phyloP scores from a whole-genome alignment of 108 stramenopile genomes.

The Licmophora abbreviata region DNA sequence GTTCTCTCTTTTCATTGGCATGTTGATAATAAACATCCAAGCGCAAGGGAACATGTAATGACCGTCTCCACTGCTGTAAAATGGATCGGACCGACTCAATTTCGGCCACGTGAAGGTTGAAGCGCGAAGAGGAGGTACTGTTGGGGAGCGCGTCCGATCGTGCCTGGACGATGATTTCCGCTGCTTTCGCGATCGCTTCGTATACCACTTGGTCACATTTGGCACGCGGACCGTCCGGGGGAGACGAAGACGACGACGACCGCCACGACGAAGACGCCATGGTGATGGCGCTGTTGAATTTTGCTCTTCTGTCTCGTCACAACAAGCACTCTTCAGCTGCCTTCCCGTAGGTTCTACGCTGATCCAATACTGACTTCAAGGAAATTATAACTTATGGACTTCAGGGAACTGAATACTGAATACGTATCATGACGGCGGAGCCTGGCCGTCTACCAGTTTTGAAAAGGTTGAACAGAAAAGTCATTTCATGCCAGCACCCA shows the following conservation, averaged over 20 bases:
- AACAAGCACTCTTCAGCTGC: too few species aligned
- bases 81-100: conserved; percentile 39
- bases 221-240: conserved; percentile 38
- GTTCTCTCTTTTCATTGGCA: conserved; percentile 32
- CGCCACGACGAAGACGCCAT: conserved; percentile 1
- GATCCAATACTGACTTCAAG: too few species aligned
- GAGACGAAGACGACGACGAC: not conserved
- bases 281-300: too few species aligned
- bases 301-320: too few species aligned
- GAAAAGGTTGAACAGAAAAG: too few species aligned
- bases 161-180: conserved; percentile 58
- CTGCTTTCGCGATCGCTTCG: conserved; percentile 79
- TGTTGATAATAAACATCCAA: conserved; percentile 82
- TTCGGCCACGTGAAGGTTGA: conserved; percentile 67
- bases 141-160: not conserved
- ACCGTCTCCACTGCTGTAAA: conserved; percentile 37
- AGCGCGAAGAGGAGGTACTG: conserved; percentile 30
- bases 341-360: too few species aligned
- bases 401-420: too few species aligned
- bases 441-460: too few species aligned
- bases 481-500: too few species aligned
- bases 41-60: conserved; percentile 68
- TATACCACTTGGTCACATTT: conserved; percentile 87
- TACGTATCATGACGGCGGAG: too few species aligned
- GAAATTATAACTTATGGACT: too few species aligned